phyloP scores from a whole-genome alignment of 192 early-diverging fungal species.

The Coemansia sp. region DNA sequence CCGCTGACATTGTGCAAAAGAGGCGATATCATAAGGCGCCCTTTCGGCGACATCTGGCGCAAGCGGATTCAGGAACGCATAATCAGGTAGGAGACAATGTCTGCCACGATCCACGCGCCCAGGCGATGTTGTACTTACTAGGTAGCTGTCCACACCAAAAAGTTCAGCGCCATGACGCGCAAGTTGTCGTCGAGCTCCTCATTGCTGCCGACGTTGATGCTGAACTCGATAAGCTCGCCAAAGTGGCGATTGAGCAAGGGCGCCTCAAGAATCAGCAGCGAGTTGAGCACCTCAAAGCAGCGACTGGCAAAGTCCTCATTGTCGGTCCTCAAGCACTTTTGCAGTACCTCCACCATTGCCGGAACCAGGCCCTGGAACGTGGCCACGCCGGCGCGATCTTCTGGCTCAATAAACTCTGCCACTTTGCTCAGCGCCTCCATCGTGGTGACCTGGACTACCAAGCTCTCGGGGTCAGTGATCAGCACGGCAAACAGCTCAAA shows the following conservation, averaged over 20 bases:
- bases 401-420: constrained; percentile 79
- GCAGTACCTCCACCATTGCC: constrained; percentile 82
- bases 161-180: constrained; percentile 82
- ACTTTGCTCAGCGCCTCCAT: constrained; percentile 80
- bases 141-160: constrained; percentile 62
- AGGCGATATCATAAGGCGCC: constrained; percentile 3
- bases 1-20: not conserved
- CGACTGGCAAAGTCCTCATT: constrained; percentile 79
- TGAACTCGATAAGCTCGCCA: constrained; percentile 80
- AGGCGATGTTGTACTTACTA: constrained; percentile 61
- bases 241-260: constrained; percentile 82
- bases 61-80: not conserved
- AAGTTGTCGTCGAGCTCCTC: constrained; percentile 67
- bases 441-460: constrained; percentile 78
- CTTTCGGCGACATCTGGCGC: not conserved
- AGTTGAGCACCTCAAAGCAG: constrained; percentile 90
- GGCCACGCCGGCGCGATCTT: constrained; percentile 68
- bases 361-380: constrained; percentile 78
- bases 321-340: constrained; percentile 70
- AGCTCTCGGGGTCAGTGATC: constrained; percentile 83
- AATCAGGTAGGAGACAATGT: not conserved
- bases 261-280: constrained; percentile 76
- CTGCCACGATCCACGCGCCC: not conserved
- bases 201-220: constrained; percentile 73
- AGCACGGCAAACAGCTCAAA: constrained; percentile 76